Evolutionary conservation across 495 filamentous ascomycete genomes (phyloP).

Genomic region (Venustampulla echinocandica): DNA sequence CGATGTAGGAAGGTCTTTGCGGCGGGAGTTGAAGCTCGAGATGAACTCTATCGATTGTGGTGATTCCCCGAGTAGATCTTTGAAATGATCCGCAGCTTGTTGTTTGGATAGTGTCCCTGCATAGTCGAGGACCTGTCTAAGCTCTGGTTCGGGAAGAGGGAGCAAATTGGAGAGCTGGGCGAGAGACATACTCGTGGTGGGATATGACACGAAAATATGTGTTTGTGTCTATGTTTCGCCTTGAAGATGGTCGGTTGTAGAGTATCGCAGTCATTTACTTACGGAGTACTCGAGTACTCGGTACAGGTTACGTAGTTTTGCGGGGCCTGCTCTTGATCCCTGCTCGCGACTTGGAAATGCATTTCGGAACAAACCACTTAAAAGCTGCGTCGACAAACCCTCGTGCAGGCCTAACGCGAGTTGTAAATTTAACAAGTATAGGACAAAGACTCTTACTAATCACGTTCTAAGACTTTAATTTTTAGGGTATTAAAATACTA

Average conservation of each 20-base stretch:
- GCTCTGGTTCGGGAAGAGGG: slow-evolving; percentile 72
- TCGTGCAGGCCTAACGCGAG: no score
- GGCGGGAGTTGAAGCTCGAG: slow-evolving; percentile 73
- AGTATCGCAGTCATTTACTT: neutral
- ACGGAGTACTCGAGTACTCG: no score
- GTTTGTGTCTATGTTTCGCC: neutral
- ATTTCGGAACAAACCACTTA: no score
- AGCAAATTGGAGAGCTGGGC: slow-evolving; percentile 68
- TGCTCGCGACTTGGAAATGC: no score
- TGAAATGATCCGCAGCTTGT: slow-evolving; percentile 73
- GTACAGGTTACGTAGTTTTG: no score
- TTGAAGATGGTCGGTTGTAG: slow-evolving; percentile 1
- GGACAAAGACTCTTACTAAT: no score
- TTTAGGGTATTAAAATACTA: no score
- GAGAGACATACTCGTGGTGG: slow-evolving; percentile 50
- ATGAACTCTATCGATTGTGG: slow-evolving; percentile 85
- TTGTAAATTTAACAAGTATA: no score
- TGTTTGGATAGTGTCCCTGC: slow-evolving; percentile 58
- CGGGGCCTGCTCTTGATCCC: no score
- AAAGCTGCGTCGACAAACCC: no score
- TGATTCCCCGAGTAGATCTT: slow-evolving; percentile 80
- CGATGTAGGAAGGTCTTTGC: slow-evolving; percentile 32
- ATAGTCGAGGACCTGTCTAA: slow-evolving; percentile 76
- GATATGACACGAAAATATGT: no score
- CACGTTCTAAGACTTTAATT: no score